phyloP scores from a whole-genome alignment of 2,329 filamentous ascomycete genomes.

The Colletotrichum eremochloae region DNA sequence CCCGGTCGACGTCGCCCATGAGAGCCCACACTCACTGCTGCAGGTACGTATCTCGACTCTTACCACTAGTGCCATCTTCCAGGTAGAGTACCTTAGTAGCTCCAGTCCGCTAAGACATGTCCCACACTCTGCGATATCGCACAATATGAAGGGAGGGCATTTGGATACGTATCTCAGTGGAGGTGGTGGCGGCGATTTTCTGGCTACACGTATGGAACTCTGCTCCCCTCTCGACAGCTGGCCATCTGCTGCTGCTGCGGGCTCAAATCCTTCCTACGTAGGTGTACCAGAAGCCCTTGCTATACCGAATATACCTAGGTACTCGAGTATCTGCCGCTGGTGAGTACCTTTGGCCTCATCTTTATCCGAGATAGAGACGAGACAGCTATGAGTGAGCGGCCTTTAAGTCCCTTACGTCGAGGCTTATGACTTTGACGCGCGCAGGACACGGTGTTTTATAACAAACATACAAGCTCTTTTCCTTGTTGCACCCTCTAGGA shows the following conservation, averaged over 20 bases:
- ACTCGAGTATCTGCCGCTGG: background rate
- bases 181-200: background rate
- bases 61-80: background rate
- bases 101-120: conserved; percentile 4
- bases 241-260: background rate
- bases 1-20: conserved; percentile 28
- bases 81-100: background rate
- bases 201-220: background rate
- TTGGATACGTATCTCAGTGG: no score
- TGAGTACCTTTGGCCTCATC: background rate
- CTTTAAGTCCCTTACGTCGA: conserved; percentile 4
- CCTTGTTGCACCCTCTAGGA: background rate
- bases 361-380: background rate
- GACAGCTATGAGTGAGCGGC: background rate
- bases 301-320: background rate
- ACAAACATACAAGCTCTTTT: background rate
- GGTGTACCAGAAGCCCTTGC: background rate
- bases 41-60: conserved; percentile 7
- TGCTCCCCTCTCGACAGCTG: background rate
- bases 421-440: background rate
- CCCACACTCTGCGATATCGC: conserved; percentile 20
- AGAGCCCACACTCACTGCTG: conserved; percentile 3
- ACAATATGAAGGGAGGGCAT: background rate
- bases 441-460: conserved; percentile 5
- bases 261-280: background rate